A percentile compares a stretch with the other conserved stretches of the same genome.
These are phyloP conservation scores for Rubia peregrina DNA, from an alignment of 305 asterid genomes.

Conservation along the genomic window DNA sequence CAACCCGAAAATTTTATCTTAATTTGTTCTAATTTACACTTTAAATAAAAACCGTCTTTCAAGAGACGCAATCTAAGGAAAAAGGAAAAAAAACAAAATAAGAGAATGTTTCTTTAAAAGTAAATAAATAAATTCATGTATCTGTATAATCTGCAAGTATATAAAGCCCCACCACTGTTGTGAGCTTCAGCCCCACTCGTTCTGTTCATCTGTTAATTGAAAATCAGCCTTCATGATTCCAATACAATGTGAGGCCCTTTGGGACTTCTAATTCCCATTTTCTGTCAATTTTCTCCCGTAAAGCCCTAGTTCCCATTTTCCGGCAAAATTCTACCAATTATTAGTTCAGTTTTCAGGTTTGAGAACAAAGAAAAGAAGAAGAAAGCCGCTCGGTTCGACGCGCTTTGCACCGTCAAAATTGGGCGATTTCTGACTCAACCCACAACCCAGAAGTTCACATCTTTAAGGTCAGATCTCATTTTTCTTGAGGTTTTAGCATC, in stretches of 20 bases:
- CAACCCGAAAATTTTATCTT: too few species aligned
- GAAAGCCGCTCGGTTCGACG: background rate
- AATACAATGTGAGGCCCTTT: background rate
- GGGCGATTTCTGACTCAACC: background rate
- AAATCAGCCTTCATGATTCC: background rate
- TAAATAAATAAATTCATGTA: background rate
- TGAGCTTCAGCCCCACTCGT: background rate
- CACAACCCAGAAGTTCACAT: conserved; percentile 17
- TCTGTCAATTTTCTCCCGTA: background rate
- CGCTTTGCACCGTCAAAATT: conserved; percentile 6
- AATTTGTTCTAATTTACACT: too few species aligned
- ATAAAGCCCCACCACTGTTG: background rate
- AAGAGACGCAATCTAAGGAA: too few species aligned
- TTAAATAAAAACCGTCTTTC: too few species aligned
- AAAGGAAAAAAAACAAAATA: too few species aligned
- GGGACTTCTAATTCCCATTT: background rate
- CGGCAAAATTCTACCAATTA: background rate
- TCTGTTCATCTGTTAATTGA: background rate
- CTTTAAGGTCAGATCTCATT: conserved; percentile 30
- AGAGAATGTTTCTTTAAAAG: too few species aligned
- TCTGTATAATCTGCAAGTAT: background rate
- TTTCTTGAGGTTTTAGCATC: background rate
- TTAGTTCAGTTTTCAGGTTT: background rate
- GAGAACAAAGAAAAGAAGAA: background rate
- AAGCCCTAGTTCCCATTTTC: background rate